Evolutionary conservation across 768 basidiomycete species (phyloP).

Genomic region (Panellus pusillus): DNA sequence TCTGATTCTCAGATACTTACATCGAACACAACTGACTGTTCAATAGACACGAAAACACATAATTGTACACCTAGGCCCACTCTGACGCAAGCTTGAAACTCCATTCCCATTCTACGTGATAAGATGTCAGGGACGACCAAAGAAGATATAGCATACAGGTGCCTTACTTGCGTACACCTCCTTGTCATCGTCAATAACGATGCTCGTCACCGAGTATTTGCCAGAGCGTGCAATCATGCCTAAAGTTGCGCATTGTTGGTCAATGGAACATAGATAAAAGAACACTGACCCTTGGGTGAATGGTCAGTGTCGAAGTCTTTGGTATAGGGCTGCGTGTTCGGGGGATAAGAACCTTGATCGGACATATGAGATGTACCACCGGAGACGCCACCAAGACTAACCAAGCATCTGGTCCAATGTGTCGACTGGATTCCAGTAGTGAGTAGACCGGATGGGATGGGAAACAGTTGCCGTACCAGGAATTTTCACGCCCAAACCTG

Average conservation of each 20-base stretch:
- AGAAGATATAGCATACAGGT: neutral
- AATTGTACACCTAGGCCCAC: constrained; percentile 54
- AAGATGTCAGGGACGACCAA: neutral
- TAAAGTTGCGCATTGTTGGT: constrained; percentile 45
- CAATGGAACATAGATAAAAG: neutral
- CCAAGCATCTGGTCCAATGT: constrained; percentile 87
- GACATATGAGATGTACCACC: too few species aligned
- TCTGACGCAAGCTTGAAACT: constrained; percentile 89
- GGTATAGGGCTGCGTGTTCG: constrained; percentile 60
- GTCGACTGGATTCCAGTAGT: constrained; percentile 59
- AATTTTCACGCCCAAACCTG: constrained; percentile 50
- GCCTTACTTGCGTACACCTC: constrained; percentile 73
- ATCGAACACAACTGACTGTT: constrained; percentile 6
- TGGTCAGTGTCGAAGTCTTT: constrained; percentile 79
- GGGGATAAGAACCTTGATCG: constrained; percentile 67
- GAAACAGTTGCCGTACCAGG: constrained; percentile 49
- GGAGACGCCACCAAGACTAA: too few species aligned
- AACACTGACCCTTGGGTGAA: constrained; percentile 36
- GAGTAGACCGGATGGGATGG: constrained; percentile 6
- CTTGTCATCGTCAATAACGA: constrained; percentile 87
- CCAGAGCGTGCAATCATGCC: constrained; percentile 86
- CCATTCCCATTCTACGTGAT: constrained; percentile 78
- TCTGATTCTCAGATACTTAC: neutral
- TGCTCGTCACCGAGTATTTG: constrained; percentile 73
- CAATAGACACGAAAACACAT: constrained; percentile 4